Base-by-base conservation (phyloP, 345 rosid species). In the Aquilaria sinensis region DNA sequence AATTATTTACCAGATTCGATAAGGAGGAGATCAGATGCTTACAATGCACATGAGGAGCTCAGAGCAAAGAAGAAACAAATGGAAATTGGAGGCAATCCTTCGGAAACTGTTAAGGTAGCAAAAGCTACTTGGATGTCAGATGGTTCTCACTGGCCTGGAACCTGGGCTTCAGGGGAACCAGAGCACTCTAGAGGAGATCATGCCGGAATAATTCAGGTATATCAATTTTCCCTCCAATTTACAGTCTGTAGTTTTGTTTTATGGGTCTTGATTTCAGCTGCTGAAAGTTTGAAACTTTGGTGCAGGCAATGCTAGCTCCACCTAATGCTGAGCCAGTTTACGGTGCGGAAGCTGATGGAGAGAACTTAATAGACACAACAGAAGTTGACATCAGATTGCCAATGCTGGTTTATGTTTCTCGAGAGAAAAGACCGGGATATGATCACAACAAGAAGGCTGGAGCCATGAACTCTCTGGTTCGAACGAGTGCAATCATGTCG, bases 121-220 rank as follows among this genome's bases (percentile, higher is more conserved):
- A 85, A 79, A 75, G 96, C 92, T 56, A 85, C 88, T 49, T 88
- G 96, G 96, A 85, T 85, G 92, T 82, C 92, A 32, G 96, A 86
- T 78, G 87, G 90, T 10, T 82, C 96, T 69, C 96, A 82, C 47
- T 88, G 96, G 90, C 90, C 96, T 31, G 96, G 96, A 59, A 86
- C 92, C 59, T 89, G 92, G 96, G 70, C 67, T 75, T 85, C 89
- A 32, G 86, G 80, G 43, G 89, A 87, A 65, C 31, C 70, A 12
- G 89, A 81, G 11, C 88, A 88, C 60, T 78, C 89, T 0, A 82
- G 74, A 60, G 90, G 92, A 62, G 92, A 86, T 57, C 96, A 86
- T 65, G 90, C 96, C 41, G 96, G 87, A 41, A 78, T 89, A 69
- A 84, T 89, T 67, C 90, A 89, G 88, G 96, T 81, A 80, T 53